Evolutionary conservation across 108 stramenopile genomes (phyloP).

Genomic region (Chaetoceros muelleri): DNA sequence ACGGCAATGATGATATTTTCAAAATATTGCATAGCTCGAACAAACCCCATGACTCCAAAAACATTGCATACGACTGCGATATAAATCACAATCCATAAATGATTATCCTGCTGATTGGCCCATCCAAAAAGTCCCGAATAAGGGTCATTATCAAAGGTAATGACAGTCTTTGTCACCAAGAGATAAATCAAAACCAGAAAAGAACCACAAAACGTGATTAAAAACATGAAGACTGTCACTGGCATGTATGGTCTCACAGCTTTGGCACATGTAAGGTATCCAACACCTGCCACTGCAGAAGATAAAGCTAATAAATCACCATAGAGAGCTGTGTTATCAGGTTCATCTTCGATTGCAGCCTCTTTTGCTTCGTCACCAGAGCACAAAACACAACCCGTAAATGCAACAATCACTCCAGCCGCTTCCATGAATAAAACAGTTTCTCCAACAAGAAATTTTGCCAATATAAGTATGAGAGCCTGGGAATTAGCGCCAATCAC

Average conservation of each 20-base stretch:
- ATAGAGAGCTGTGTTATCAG: constrained; percentile 6
- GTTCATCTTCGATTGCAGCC: background rate
- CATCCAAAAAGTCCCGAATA: constrained; percentile 41
- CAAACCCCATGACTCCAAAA: constrained; percentile 46
- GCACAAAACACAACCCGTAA: constrained; percentile 40
- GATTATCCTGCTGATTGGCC: constrained; percentile 15
- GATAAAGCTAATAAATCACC: constrained; percentile 44
- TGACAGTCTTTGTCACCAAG: constrained; percentile 3
- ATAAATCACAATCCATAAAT: constrained; percentile 30
- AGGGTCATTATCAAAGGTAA: constrained; percentile 23
- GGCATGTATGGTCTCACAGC: constrained; percentile 21
- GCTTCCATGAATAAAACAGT: constrained; percentile 29
- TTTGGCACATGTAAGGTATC: constrained; percentile 40
- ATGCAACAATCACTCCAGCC: constrained; percentile 36
- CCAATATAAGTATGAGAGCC: constrained; percentile 33
- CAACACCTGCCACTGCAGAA: constrained; percentile 17
- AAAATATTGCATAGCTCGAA: constrained; percentile 56
- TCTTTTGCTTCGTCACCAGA: constrained; percentile 18
- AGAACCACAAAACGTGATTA: constrained; percentile 30
- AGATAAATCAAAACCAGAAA: constrained; percentile 24
- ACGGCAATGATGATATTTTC: constrained; percentile 41
- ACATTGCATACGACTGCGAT: constrained; percentile 40
- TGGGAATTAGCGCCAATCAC: constrained; percentile 25
- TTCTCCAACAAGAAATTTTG: constrained; percentile 28
- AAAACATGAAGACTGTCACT: constrained; percentile 46